Evolutionary conservation across 257 asterid genomes (phyloP).

Genomic region (Nicotiana undulata): DNA sequence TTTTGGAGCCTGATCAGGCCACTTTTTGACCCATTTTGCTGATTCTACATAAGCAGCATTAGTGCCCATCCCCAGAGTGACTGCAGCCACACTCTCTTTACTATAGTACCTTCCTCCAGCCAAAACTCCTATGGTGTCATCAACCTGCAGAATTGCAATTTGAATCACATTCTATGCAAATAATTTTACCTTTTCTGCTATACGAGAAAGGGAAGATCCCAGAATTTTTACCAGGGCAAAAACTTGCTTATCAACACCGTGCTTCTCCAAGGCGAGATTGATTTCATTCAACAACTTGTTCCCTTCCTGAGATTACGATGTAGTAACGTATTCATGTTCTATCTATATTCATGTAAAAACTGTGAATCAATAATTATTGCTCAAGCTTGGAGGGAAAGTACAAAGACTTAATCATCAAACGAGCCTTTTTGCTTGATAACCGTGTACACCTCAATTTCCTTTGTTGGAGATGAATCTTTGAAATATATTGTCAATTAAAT

Average conservation of each 20-base stretch:
- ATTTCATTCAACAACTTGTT: conserved; percentile 43
- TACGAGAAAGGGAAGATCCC: background rate
- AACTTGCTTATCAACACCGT: conserved; percentile 47
- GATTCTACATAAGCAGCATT: conserved; percentile 55
- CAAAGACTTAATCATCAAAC: background rate
- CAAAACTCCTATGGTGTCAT: conserved; percentile 65
- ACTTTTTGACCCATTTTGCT: conserved; percentile 23
- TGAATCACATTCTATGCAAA: background rate
- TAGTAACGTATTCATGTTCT: background rate
- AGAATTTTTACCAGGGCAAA: conserved; percentile 37
- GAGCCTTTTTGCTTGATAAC: background rate
- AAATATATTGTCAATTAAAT: background rate
- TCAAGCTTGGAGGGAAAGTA: background rate
- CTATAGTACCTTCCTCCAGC: conserved; percentile 80
- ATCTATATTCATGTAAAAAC: background rate
- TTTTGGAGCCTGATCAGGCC: conserved; percentile 24
- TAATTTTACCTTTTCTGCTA: background rate
- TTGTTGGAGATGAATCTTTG: background rate
- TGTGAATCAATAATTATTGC: background rate
- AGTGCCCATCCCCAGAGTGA: conserved; percentile 62
- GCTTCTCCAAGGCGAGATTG: conserved; percentile 49
- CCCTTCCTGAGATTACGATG: conserved; percentile 33
- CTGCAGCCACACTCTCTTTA: conserved; percentile 61
- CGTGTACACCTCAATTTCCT: background rate
- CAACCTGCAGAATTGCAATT: conserved; percentile 28